Evolutionary conservation across 371 early-diverging fungal genomes (phyloP), one percentile per base, ranked within the genome.

Genomic region (Catenaria anguillulae): DNA sequence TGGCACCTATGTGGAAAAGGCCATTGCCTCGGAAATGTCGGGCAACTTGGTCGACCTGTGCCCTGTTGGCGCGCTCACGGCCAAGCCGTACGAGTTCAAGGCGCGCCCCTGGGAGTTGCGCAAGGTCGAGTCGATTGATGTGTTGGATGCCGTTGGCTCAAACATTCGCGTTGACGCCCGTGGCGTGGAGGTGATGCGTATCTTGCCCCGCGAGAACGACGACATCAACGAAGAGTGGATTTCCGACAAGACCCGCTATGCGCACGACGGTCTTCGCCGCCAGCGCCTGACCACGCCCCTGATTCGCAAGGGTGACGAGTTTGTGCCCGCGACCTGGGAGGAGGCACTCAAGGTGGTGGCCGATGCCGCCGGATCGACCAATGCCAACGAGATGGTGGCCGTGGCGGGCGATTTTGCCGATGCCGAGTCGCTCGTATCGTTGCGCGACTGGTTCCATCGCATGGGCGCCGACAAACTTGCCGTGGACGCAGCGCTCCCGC

Each of bases 161-260:
- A 93, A 86, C 82, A 93, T 97, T 72, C 87, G 95, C 64, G 80
- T 97, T 58, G 97, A 97, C 72, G 87, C 94, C 24, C 89, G 95
- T 61, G 97, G 97, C 67, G 77, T 87, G 60, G 95, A 97, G 71
- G 93, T 97, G 33, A 88, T 97, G 90, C 87, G 97, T 66, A 82
- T 97, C 42, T 73, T 94, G 37, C 97, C 97, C 35, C 84, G 92
- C 48, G 73, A 90, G 70, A 95, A 95, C 76, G 97, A 97, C 65
- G 93, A 89, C 37, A 78, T 97, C 68, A 97, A 97, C 76, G 92
- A 92, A 72, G 97, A 97, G 79, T 97, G 97, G 97, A 91, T 97
- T 61, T 89, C 90, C 17, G 97, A 97, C 79, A 95, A 94, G 82
- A 92, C 94, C 46, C 86, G 97, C 61, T 93, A 89, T 73, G 87